Base-by-base conservation (phyloP, 106 monocot genomes). In the Xerophyta viscosa region DNA sequence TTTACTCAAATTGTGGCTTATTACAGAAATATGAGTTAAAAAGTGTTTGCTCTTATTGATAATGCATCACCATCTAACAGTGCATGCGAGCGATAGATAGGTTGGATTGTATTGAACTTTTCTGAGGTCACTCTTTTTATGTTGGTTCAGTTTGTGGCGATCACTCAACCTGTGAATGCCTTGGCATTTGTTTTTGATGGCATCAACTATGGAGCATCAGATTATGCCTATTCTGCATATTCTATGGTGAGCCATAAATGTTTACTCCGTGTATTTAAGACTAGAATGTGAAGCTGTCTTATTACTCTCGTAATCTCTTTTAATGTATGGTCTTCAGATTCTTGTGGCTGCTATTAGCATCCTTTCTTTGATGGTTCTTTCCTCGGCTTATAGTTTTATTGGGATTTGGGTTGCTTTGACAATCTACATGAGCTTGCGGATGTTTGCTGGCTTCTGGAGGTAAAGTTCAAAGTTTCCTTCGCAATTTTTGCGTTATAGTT, bases 101-200 rank as follows among this genome's bases (percentile, higher is more conserved):
- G 33, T 36, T 6, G 5, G 5, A 36, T 36, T 36, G 5, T 6
- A 6, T 5, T 36, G 7, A 36, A 36, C 33, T 6, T 11, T 6
- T 36, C 11, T 36, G 11, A 36, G 33, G 33, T 5, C 33, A 36
- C 11, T 36, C 5, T 62, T 30, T 1, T 31, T 14, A 7, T 65
- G 5, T 62, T 22, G 15, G 25, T 60, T 9, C 69, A 94, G 94
- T 94, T 94, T 63, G 94, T 94, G 37, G 88, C 75, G 13, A 70
- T 77, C 17, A 88, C 94, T 41, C 94, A 94, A 46, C 80, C 88
- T 6, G 67, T 94, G 2, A 94, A 94, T 62, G 73, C 88, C 8
- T 48, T 94, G 52, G 84, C 88, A 29, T 94, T 94, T 58, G 88
- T 88, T 52, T 88, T 94, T 61, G 94, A 94, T 61, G 94, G 94